Conservation (phyloP, 768 basidiomycete species). For the Wakefieldia striispora region DNA sequence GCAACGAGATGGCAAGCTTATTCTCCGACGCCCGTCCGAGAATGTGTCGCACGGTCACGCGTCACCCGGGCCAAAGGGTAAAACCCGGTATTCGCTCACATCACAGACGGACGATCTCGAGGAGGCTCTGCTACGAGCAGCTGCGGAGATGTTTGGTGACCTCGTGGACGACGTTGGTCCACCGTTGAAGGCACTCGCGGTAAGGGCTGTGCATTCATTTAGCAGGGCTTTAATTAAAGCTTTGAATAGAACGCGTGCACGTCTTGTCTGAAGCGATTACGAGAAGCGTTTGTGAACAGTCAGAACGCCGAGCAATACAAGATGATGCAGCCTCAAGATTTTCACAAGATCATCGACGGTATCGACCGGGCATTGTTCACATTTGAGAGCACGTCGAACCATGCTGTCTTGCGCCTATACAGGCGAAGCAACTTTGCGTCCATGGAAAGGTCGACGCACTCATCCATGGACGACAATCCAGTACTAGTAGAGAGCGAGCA, state of each 20-base stretch:
- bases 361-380: slow-evolving; percentile 68
- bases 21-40: slow-evolving; percentile 23
- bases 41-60: slow-evolving; percentile 14
- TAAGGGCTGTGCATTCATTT: slow-evolving; percentile 34
- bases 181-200: slow-evolving; percentile 71
- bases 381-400: slow-evolving; percentile 82
- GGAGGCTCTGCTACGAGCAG: slow-evolving; percentile 40
- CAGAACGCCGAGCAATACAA: slow-evolving; percentile 29
- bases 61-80: slow-evolving; percentile 15
- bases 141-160: slow-evolving; percentile 74
- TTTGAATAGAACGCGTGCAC: slow-evolving; percentile 55
- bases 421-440: slow-evolving; percentile 43
- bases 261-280: slow-evolving; percentile 57
- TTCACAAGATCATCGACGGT: slow-evolving; percentile 57
- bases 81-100: slow-evolving; percentile 30
- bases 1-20: slow-evolving; percentile 42
- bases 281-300: slow-evolving; percentile 58
- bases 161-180: slow-evolving; percentile 78
- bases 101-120: slow-evolving; percentile 44
- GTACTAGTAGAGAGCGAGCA: slow-evolving; percentile 52
- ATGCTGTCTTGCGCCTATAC: slow-evolving; percentile 78
- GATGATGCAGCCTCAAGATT: slow-evolving; percentile 54
- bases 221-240: slow-evolving; percentile 1
- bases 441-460: slow-evolving; percentile 12
- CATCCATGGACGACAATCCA: slow-evolving; percentile 30